Percentiles rank a stretch among this genome's conserved stretches.
phyloP scores from a whole-genome alignment of 805 yeast species.

The Saturnispora mendoncae region DNA sequence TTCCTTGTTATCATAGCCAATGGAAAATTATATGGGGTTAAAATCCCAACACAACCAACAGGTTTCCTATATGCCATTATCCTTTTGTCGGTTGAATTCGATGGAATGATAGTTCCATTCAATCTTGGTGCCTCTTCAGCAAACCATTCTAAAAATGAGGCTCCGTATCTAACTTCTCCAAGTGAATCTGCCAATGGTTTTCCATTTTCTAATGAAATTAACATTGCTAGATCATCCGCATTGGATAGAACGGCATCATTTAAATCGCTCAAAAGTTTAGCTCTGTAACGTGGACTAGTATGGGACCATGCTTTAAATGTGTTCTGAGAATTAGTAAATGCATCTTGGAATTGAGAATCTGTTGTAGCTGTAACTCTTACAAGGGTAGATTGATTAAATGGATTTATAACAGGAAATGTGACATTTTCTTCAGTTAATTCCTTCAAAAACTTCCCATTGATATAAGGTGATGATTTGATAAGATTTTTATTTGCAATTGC shows the following conservation, averaged over 20 bases:
- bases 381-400: constrained; percentile 48
- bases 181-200: constrained; percentile 61
- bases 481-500: constrained; percentile 37
- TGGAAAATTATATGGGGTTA: constrained; percentile 85
- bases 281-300: constrained; percentile 47
- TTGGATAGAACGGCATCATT: constrained; percentile 46
- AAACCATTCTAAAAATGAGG: constrained; percentile 81
- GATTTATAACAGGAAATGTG: constrained; percentile 61
- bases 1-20: constrained; percentile 70
- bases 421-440: constrained; percentile 25
- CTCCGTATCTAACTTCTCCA: constrained; percentile 62
- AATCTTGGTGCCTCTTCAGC: constrained; percentile 72
- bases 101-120: constrained; percentile 54
- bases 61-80: constrained; percentile 60
- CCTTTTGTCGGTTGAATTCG: constrained; percentile 38
- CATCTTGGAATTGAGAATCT: constrained; percentile 39
- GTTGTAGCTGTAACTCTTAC: constrained; percentile 47
- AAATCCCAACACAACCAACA: constrained; percentile 68
- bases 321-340: constrained; percentile 43
- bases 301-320: constrained; percentile 44
- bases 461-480: constrained; percentile 46
- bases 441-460: constrained; percentile 61
- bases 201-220: constrained; percentile 68
- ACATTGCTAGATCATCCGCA: constrained; percentile 53
- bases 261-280: constrained; percentile 43